Evolutionary conservation across 768 basidiomycete genomes (phyloP).

Genomic region (Leccinum fibrillosum): DNA sequence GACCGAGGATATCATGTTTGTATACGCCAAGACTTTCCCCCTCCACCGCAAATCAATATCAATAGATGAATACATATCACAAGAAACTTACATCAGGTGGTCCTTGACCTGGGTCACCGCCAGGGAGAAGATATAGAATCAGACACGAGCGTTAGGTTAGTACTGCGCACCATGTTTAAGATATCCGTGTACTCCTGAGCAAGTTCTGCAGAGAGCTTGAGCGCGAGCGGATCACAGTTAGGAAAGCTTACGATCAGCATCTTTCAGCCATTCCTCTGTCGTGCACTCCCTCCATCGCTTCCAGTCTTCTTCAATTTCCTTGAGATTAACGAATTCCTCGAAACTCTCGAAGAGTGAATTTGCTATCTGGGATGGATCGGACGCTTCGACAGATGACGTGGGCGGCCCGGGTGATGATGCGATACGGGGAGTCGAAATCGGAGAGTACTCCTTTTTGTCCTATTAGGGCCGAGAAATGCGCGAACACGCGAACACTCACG

Average conservation of each 20-base stretch:
- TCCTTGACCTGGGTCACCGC: constrained; percentile 25
- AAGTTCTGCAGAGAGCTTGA: constrained; percentile 16
- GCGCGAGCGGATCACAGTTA: neutral
- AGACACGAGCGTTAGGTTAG: neutral
- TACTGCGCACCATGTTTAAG: constrained; percentile 19
- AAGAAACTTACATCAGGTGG: constrained; percentile 21
- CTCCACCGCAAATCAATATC: constrained; percentile 14
- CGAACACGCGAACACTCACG: constrained; percentile 11
- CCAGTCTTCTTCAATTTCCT: constrained; percentile 21
- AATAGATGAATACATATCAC: neutral
- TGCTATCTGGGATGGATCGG: constrained; percentile 10
- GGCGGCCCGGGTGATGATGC: constrained; percentile 14
- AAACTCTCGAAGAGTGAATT: constrained; percentile 20
- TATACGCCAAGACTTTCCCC: constrained; percentile 19
- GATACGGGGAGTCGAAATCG: constrained; percentile 21
- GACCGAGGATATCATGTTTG: constrained; percentile 19
- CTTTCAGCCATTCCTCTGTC: constrained; percentile 31
- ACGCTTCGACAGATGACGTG: neutral
- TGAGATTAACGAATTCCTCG: constrained; percentile 16
- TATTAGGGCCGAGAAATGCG: neutral
- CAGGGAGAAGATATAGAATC: neutral
- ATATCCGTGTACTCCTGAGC: constrained; percentile 16
- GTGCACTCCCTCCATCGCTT: constrained; percentile 29
- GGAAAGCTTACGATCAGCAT: constrained; percentile 24
- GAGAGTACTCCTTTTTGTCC: constrained; percentile 17